Evolutionary conservation across 1,139 yeast species (phyloP).

Genomic region (Yamadazyma pseudoaaseri): DNA sequence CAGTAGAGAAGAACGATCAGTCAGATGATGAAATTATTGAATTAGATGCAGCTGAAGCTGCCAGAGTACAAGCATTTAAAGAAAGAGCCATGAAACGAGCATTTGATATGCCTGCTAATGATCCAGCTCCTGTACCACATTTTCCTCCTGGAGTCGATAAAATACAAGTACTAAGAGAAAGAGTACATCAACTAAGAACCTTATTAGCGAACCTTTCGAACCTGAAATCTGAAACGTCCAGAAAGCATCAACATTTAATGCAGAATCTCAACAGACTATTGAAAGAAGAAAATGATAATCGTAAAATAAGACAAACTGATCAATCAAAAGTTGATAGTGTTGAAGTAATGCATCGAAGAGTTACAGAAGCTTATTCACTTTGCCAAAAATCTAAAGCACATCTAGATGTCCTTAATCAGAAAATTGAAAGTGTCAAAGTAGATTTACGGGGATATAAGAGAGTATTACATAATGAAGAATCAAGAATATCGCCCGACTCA

Average conservation of each 20-base stretch:
- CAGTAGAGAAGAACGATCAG: constrained; percentile 1
- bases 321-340: neutral
- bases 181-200: too few species aligned
- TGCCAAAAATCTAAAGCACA: neutral
- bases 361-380: neutral
- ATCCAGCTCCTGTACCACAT: constrained; percentile 37
- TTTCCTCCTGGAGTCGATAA: constrained; percentile 7
- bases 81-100: neutral
- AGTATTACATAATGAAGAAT: neutral
- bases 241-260: neutral
- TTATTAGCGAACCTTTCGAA: neutral
- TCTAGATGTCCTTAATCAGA: neutral
- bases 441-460: too few species aligned
- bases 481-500: neutral
- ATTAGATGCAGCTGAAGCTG: constrained; percentile 27
- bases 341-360: neutral
- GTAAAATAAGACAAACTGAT: neutral
- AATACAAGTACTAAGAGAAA: too few species aligned
- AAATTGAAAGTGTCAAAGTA: neutral
- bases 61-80: constrained; percentile 21
- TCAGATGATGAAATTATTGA: constrained; percentile 28
- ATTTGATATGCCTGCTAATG: constrained; percentile 14
- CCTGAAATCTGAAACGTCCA: neutral
- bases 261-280: constrained; percentile 1
- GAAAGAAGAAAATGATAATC: constrained; percentile 1